phyloP scores from a whole-genome alignment of 805 yeast species.

The Komagataella kurtzmanii region DNA sequence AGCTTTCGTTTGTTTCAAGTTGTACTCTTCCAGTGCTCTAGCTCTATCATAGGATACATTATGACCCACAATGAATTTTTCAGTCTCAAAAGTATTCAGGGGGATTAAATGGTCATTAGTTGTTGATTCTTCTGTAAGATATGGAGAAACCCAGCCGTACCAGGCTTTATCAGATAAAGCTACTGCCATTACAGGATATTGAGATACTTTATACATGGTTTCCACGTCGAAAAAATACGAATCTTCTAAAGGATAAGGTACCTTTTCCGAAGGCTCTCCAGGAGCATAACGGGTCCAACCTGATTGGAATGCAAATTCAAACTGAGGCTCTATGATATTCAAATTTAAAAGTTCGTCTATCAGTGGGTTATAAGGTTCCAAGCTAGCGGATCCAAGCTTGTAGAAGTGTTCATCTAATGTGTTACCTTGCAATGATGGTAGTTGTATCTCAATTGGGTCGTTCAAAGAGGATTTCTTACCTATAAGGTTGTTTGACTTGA shows the following conservation, averaged over 20 bases:
- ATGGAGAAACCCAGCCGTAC: constrained; percentile 95
- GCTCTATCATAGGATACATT: constrained; percentile 89
- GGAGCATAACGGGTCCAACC: constrained; percentile 77
- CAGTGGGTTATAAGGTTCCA: constrained; percentile 46
- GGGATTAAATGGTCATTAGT: constrained; percentile 62
- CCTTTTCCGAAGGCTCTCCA: constrained; percentile 38
- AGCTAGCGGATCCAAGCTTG: constrained; percentile 43
- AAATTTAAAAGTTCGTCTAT: constrained; percentile 28
- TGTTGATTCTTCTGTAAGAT: constrained; percentile 40
- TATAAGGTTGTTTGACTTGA: constrained; percentile 48
- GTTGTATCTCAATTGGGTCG: constrained; percentile 41
- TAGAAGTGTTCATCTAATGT: constrained; percentile 79
- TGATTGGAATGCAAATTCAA: constrained; percentile 38
- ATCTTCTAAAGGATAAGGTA: constrained; percentile 58
- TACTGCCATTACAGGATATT: constrained; percentile 68
- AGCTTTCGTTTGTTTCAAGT: constrained; percentile 48
- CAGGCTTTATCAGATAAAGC: constrained; percentile 71
- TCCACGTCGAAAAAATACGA: constrained; percentile 84
- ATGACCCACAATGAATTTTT: constrained; percentile 72
- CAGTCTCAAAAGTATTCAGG: constrained; percentile 32
- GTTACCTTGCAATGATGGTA: constrained; percentile 67
- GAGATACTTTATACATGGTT: constrained; percentile 60
- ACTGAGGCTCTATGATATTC: constrained; percentile 20
- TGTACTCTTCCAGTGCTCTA: constrained; percentile 73
- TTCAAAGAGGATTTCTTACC: constrained; percentile 59